Percentiles rank a stretch among this genome's conserved stretches.
Evolutionary conservation across 2,329 filamentous ascomycete genomes (phyloP).

Genomic region (Penicillium polonicum): DNA sequence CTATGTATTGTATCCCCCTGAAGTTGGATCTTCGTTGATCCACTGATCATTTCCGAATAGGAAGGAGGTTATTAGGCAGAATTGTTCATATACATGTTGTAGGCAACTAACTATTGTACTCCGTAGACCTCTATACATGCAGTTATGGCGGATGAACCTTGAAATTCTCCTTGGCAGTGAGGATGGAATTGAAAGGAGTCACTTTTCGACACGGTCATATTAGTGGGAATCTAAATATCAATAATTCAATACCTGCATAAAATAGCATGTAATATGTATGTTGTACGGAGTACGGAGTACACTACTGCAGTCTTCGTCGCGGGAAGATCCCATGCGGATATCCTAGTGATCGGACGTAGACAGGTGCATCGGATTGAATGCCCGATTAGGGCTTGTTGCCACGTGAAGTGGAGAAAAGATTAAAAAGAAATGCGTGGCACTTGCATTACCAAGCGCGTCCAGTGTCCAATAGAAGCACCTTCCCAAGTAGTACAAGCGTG

Average conservation of each 20-base stretch:
- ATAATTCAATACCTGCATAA: neutral
- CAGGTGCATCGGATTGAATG: slow-evolving; percentile 29
- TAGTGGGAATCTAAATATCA: neutral
- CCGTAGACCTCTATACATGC: neutral
- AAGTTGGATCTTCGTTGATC: slow-evolving; percentile 14
- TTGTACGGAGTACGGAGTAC: too few species aligned
- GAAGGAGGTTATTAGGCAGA: slow-evolving; percentile 23
- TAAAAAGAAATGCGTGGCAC: neutral
- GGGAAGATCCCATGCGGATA: slow-evolving; percentile 11
- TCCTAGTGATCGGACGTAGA: slow-evolving; percentile 3
- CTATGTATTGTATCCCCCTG: slow-evolving; percentile 2
- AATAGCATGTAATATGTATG: neutral
- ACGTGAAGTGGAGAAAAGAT: slow-evolving; percentile 5
- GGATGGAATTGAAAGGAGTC: neutral
- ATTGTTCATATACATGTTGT: neutral
- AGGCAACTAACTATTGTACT: neutral
- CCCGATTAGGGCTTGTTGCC: slow-evolving; percentile 24
- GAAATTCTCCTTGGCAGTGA: neutral
- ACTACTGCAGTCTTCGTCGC: slow-evolving; percentile 5
- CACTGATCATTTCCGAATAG: slow-evolving; percentile 19
- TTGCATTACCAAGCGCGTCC: neutral
- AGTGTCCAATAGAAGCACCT: slow-evolving; percentile 10
- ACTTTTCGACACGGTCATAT: neutral
- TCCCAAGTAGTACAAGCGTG: slow-evolving; percentile 10
- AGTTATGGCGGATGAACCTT: neutral